Conservation (phyloP, 2,329 filamentous ascomycete species). For the Cercospora brassicicola region DNA sequence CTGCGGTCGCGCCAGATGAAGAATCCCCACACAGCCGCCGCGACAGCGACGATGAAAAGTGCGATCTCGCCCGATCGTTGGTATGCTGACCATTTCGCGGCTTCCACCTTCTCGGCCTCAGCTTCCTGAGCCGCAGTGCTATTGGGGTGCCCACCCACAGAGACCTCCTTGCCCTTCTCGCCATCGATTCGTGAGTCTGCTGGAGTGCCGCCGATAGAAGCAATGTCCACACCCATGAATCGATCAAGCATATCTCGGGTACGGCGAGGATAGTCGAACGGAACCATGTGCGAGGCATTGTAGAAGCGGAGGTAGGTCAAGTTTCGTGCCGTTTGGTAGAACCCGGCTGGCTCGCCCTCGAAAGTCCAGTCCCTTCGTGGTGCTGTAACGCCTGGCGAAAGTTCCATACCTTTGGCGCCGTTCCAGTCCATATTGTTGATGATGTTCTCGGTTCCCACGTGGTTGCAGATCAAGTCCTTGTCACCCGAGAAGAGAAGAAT, state of each 20-base stretch:
- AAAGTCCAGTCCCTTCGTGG: conserved; percentile 94
- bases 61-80: conserved; percentile 83
- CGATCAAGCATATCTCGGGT: conserved; percentile 95
- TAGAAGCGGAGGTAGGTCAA: conserved; percentile 94
- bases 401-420: conserved; percentile 85
- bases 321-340: conserved; percentile 93
- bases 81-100: conserved; percentile 86
- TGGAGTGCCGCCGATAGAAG: conserved; percentile 76
- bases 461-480: conserved; percentile 95
- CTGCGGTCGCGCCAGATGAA: conserved; percentile 61
- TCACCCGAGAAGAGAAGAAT: conserved; percentile 89
- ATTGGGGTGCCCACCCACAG: conserved; percentile 69
- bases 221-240: conserved; percentile 91
- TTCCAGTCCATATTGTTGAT: conserved; percentile 92
- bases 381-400: conserved; percentile 81
- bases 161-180: conserved; percentile 75
- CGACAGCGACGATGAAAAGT: conserved; percentile 75
- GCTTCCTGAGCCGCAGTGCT: conserved; percentile 66
- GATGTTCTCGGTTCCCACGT: conserved; percentile 86
- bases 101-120: conserved; percentile 71
- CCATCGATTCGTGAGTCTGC: conserved; percentile 81
- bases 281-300: conserved; percentile 97
- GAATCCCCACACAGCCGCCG: conserved; percentile 72
- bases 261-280: conserved; percentile 84
- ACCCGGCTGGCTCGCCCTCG: conserved; percentile 80